Evolutionary conservation across 371 early-diverging fungal species (phyloP), one percentile per base, ranked within the genome.

Genomic region (Fennellomyces sp.): DNA sequence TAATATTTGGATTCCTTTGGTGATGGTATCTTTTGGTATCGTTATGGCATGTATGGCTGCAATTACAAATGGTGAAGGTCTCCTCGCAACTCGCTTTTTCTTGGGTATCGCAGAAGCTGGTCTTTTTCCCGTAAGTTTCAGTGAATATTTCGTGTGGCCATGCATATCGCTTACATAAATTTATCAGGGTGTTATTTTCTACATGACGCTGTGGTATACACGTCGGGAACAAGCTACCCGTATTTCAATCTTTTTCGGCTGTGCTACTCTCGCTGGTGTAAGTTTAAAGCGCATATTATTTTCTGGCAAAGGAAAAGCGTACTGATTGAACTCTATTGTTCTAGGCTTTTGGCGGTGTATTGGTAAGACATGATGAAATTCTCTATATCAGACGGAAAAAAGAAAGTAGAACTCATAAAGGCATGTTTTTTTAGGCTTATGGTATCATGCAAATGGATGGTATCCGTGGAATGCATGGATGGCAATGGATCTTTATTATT

Each of bases 401-500:
- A 25, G 30, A 45, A 19, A 27, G 19, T 26, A 12, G 31, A 28
- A 35, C 13, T n/a, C 25, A 52, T 61, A 17, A 26, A 21, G 27
- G 27, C 38, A 29, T 12, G 4, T 39, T 2, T 45, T n/a, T 39
- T 15, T 60, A 70, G 62, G 88, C 86, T 38, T 85, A 81, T 62
- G 84, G 78, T 30, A 81, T 88, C 48, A 66, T 71, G 60, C 76
- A 81, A 48, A 81, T 90, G 77, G 78, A 87, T 35, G 86, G 87
- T 19, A 11, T 73, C 19, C 52, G 42, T 12, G 67, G 66, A 29
- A 60, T 86, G 5, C 59, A 61, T 52, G 87, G 81, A 1, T 88
- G 88, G 88, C 85, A 85, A 57, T 85, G 85, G 87, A 82, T 92
- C 45, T 92, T 91, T 63, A 80, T 91, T 28, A 78, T 92, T 41